Base-by-base conservation (phyloP, 495 filamentous ascomycete genomes). In the Opeltia flavorubescens region DNA sequence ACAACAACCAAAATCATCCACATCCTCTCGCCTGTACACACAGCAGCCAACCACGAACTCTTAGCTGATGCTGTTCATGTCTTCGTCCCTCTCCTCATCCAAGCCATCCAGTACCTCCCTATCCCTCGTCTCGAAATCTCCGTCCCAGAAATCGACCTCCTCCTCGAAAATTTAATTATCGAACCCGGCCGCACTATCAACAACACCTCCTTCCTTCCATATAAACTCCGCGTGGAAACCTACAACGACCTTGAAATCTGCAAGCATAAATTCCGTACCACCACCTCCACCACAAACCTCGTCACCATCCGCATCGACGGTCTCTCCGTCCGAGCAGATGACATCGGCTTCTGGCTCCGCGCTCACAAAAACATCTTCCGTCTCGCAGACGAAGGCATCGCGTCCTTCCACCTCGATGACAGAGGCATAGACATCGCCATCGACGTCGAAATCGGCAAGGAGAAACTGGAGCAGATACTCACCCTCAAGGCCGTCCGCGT, bases 181-280 rank as follows among this genome's bases (percentile, higher is more conserved):
- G 88, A 96, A 52, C 89, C 89, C 0, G 89, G 89, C 18, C 70
- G 67, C 27, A 91, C 86, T 2, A 72, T 94, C 52, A 91, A 94
- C 58, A 72, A 78, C 50, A 81, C 82, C 2, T 94, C 87, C 0
- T 95, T 96, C 72, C 75, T 95, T 12, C 89, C 89, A 0, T 89
- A 85, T 62, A 76, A 79, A 31, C 70, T 95, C 45, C 78, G 81
- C 31, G 65, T 94, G 30, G 78, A 87, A 52, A 87, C 85, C 0
- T 83, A 80, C 60, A 94, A 89, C 54, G 82, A 93, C 55, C 66
- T 96, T 33, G 83, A 91, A 50, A 77, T 96, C 43, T 70, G 79
- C 48, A 93, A 93, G 60, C 79, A 78, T 47, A 82, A 84, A 51
- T 70, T 70, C 46, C 71, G 77, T 36, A 86, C 81, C 4, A 69